Base-by-base conservation (phyloP, 345 rosid species). In the Lepidium aucheri region DNA sequence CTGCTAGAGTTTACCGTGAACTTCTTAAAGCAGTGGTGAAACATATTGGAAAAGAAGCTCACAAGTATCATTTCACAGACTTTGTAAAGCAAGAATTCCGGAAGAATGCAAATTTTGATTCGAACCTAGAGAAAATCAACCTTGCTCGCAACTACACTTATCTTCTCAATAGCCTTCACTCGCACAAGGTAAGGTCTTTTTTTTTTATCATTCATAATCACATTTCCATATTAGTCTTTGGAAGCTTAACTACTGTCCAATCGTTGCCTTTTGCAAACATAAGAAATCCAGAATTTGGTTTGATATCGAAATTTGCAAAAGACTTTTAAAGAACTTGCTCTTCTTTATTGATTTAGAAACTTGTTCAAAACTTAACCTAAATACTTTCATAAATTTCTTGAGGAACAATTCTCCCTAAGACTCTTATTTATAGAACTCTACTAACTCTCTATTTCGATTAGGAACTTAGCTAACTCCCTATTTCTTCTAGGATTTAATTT, bases 21-120 rank as follows among this genome's bases (percentile, higher is more conserved):
- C 86, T 94, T 74, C 83, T 90, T 46, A 94, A 80, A 67, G 80
- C 96, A 26, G 72, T 90, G 46, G 81, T 64, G 58, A 88, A 80
- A 51, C 89, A 90, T 63, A 55, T 90, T 42, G 97, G 95, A n/a
- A 82, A 79, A 8, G 90, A 94, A 74, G 93, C 80, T 32, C 70
- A 79, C 54, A 85, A 86, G 81, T 69, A 54, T 70, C 96, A 91
- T 78, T 88, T 94, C 20, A 52, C 10, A n/a, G 90, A 87, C 14
- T 83, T 82, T 11, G 75, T 85, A 18, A 78, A 80, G 6, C 68
- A 70, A 15, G 85, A 88, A 61, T 94, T 86, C 46, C 79, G 83
- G 8, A 91, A 76, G 62, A 84, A 77, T 40, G 40, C 65, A 9
- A 58, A 81, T 54, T 78, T 70, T 17, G 71, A 73, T 9, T 59